Base-by-base conservation (phyloP, 768 basidiomycete genomes). In the Lentinus tigrinus region DNA sequence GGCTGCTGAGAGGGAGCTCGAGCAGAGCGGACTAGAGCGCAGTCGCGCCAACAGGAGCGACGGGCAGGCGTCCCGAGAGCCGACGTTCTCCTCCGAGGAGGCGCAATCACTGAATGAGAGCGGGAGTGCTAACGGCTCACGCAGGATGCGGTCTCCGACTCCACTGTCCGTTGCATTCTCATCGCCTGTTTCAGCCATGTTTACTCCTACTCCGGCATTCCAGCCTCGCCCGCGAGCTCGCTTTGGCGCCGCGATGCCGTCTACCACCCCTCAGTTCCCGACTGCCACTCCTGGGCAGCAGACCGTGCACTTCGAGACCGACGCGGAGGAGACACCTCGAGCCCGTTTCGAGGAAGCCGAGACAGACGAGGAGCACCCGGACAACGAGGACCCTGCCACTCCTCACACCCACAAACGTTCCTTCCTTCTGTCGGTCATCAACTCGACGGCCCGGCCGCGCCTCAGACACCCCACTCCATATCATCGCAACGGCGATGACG, bases 391-490 rank as follows among this genome's bases (percentile, higher is more conserved):
- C 39, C 80, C 80, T 3, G 70, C 85, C 42, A 93, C 91, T 2
- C 91, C 90, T 2, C 78, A 81, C 61, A 82, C 85, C 13, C 85
- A 88, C 58, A 85, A 89, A 39, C 84, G 85, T 16, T 92, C 89
- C 1, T 93, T 95, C 75, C 81, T 95, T 13, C 81, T 95, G 38
- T 85, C 85, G 9, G 88, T 94, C 8, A 89, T 95, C 68, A 88
- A 92, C 66, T 91, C 91, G 5, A 91, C 87, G 1, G 76, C 88
- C 4, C 85, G 91, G 31, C 90, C 91, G 0, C 82, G 87, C 9
- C 76, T 93, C 67, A 79, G 81, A 67, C 71, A 82, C 64, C 78
- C 83, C 21, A 85, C 91, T 14, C 84, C 89, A 38, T 81, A 87
- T 72, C 82, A 85, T 0, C 75, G 76, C 52, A 63, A 65, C 37